These are phyloP conservation scores for Solanum corneliomulleri DNA, from an alignment of 257 asterid species.

Conservation along the genomic window DNA sequence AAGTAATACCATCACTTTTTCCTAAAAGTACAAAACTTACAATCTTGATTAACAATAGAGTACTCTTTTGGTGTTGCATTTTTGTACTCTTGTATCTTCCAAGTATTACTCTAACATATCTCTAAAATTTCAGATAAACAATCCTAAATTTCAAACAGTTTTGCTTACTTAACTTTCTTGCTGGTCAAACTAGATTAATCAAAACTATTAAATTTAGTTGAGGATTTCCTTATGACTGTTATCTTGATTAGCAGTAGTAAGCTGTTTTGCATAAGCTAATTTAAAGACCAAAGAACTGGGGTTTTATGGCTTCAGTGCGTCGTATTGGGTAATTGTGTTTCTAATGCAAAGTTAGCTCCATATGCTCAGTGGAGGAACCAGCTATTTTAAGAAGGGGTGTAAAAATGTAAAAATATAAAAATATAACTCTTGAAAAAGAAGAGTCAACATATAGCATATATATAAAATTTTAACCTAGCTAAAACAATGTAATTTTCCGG, in stretches of 20 bases:
- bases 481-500: background rate
- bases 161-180: background rate
- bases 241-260: background rate
- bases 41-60: background rate
- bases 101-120: background rate
- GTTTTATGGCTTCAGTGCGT: background rate
- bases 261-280: background rate
- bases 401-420: background rate
- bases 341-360: background rate
- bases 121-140: background rate
- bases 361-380: background rate
- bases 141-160: background rate
- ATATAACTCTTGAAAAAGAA: background rate
- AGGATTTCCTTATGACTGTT: background rate
- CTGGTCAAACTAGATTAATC: background rate
- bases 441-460: background rate
- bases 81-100: background rate
- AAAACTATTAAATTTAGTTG: background rate
- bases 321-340: background rate
- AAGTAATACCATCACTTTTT: background rate
- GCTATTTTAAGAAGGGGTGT: background rate
- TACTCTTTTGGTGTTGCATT: background rate
- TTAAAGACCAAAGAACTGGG: background rate
- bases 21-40: background rate
- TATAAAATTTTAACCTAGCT: background rate